Percentiles rank a stretch among this genome's conserved stretches.
Conservation (phyloP, 2,329 filamentous ascomycete genomes). For the Aphanocladium album region DNA sequence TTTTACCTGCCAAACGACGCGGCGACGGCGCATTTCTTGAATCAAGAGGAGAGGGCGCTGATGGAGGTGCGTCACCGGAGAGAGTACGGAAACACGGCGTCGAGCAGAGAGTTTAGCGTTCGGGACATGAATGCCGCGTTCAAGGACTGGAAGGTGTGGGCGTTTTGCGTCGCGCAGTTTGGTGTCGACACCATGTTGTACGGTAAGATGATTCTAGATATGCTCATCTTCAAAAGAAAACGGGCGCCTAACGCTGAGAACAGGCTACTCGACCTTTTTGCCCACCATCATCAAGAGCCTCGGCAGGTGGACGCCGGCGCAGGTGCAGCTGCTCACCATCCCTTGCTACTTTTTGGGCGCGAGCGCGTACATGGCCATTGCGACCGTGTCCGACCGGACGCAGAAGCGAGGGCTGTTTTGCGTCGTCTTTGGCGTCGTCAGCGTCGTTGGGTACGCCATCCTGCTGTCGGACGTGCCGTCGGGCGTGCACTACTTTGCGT, state of each 20-base stretch:
- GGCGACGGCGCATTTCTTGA: slow-evolving; percentile 56
- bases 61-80: slow-evolving; percentile 39
- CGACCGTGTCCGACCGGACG: slow-evolving; percentile 61
- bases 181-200: slow-evolving; percentile 73
- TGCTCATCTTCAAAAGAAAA: too few relatives aligned
- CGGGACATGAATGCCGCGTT: slow-evolving; percentile 62
- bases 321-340: slow-evolving; percentile 72
- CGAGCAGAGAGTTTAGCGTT: slow-evolving; percentile 44
- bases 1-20: slow-evolving; percentile 33
- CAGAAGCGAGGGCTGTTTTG: slow-evolving; percentile 63
- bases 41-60: slow-evolving; percentile 58
- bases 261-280: slow-evolving; percentile 69
- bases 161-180: slow-evolving; percentile 65
- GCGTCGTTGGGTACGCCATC: slow-evolving; percentile 64
- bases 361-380: slow-evolving; percentile 60
- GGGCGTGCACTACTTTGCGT: slow-evolving; percentile 67
- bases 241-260: too few relatives aligned
- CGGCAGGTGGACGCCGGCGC: slow-evolving; percentile 55
- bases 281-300: slow-evolving; percentile 73
- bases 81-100: slow-evolving; percentile 45
- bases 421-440: slow-evolving; percentile 56
- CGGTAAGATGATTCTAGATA: slow-evolving; percentile 32
- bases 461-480: slow-evolving; percentile 55
- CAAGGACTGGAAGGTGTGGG: slow-evolving; percentile 71
- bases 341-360: slow-evolving; percentile 73